phyloP scores from a whole-genome alignment of 2,329 filamentous ascomycete species.

The Polytolypa hystricis region DNA sequence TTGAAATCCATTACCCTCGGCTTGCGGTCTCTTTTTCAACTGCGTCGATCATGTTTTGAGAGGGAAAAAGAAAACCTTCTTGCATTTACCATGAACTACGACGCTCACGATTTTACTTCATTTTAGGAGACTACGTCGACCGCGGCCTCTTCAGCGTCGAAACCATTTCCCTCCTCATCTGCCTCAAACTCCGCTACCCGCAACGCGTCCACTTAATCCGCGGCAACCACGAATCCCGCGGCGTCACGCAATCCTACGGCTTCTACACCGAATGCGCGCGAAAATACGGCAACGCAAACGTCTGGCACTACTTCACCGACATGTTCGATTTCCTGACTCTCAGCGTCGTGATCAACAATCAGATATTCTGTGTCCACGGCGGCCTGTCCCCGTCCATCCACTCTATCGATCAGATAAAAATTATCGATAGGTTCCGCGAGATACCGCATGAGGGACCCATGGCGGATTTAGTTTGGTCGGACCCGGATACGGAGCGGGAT shows the following conservation, averaged over 20 bases:
- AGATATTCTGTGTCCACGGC: constrained; percentile 98
- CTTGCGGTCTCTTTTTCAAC: too few species aligned
- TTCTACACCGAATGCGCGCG: constrained; percentile 98
- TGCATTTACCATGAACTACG: too few species aligned
- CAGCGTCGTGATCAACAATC: constrained; percentile 94
- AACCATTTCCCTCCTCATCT: constrained; percentile 94
- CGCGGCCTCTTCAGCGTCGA: constrained; percentile 97
- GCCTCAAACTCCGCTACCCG: constrained; percentile 92
- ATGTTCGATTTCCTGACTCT: constrained; percentile 99
- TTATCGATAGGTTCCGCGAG: constrained; percentile 96
- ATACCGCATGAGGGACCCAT: constrained; percentile 98
- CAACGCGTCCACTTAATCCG: constrained; percentile 91
- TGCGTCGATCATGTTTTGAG: not conserved
- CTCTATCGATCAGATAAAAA: constrained; percentile 98
- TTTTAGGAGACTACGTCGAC: constrained; percentile 86
- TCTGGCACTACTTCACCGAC: constrained; percentile 99
- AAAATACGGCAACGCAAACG: constrained; percentile 96
- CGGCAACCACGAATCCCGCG: constrained; percentile 94
- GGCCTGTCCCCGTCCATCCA: constrained; percentile 85
- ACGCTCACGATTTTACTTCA: not conserved
- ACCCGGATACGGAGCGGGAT: constrained; percentile 92
- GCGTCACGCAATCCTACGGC: constrained; percentile 96
- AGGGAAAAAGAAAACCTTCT: not conserved
- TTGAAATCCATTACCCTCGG: not conserved
- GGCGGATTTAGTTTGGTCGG: constrained; percentile 98